phyloP scores from a whole-genome alignment of 345 rosid species.

The Citrus trifoliata region DNA sequence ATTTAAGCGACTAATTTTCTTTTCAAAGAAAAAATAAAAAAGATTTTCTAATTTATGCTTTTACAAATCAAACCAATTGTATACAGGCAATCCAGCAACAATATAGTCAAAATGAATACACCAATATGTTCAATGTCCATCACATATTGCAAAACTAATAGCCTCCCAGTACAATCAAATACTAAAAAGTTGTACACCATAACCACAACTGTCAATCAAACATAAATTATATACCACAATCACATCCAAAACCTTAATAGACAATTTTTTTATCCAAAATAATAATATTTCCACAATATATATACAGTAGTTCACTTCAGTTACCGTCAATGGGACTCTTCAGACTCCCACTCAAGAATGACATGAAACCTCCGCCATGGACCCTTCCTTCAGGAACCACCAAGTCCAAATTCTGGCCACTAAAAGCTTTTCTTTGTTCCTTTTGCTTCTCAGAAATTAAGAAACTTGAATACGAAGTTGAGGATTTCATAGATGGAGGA shows the following conservation, averaged over 20 bases:
- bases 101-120: no score
- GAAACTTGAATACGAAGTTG: constrained; percentile 37
- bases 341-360: constrained; percentile 69
- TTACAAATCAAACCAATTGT: background rate
- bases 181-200: background rate
- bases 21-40: no score
- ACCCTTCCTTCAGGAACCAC: constrained; percentile 94
- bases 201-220: background rate
- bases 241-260: constrained; percentile 21
- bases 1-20: no score
- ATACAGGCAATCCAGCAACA: background rate
- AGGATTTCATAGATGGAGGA: constrained; percentile 83
- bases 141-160: background rate
- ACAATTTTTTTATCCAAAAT: constrained; percentile 23
- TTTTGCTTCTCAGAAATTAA: constrained; percentile 35
- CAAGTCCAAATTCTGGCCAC: constrained; percentile 23
- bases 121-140: background rate
- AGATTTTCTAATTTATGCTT: background rate
- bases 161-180: background rate
- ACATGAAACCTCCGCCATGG: constrained; percentile 93
- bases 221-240: background rate
- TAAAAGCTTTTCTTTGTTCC: constrained; percentile 24
- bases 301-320: constrained; percentile 18
- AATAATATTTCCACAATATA: constrained; percentile 8
- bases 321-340: constrained; percentile 55